These are phyloP conservation scores for Chaetomium strumarium DNA, from an alignment of 2,329 filamentous ascomycete genomes.

Conservation along the genomic window DNA sequence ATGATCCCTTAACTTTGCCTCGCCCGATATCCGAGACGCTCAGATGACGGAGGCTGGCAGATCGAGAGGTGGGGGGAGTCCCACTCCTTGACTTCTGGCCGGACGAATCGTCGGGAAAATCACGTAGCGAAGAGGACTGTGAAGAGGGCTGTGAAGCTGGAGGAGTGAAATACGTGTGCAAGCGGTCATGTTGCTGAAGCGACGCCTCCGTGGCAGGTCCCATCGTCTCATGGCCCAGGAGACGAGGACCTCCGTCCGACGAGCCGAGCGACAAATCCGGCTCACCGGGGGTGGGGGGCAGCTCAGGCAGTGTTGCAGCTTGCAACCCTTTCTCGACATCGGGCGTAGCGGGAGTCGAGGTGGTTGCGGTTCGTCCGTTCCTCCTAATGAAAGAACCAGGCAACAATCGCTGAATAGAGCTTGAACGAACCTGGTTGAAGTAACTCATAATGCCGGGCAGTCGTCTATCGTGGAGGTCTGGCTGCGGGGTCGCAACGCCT, in stretches of 20 bases:
- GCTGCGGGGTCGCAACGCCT: slow-evolving; percentile 86
- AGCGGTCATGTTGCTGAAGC: slow-evolving; percentile 28
- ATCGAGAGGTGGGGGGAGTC: slow-evolving; percentile 31
- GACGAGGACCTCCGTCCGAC: slow-evolving; percentile 29
- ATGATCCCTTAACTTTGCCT: slow-evolving; percentile 38
- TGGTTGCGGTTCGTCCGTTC: slow-evolving; percentile 36
- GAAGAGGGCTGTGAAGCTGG: slow-evolving; percentile 42
- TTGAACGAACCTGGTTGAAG: slow-evolving; percentile 98
- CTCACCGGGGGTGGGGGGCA: slow-evolving; percentile 24
- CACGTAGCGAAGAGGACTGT: slow-evolving; percentile 40
- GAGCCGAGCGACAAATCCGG: slow-evolving; percentile 19
- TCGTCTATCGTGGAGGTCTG: slow-evolving; percentile 90
- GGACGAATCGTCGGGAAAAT: slow-evolving; percentile 37
- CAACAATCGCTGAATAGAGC: slow-evolving; percentile 54
- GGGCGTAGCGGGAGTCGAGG: slow-evolving; percentile 25
- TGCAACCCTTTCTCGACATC: slow-evolving; percentile 19
- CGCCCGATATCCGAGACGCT: slow-evolving; percentile 40
- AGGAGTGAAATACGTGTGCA: slow-evolving; percentile 52
- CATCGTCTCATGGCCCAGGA: slow-evolving; percentile 36
- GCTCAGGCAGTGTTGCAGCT: slow-evolving; percentile 21
- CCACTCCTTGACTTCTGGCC: slow-evolving; percentile 34
- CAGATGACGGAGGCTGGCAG: slow-evolving; percentile 37
- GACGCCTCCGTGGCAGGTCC: slow-evolving; percentile 29
- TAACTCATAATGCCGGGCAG: slow-evolving; percentile 94
- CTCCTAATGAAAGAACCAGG: slow-evolving; percentile 33